A percentile compares a stretch with the other conserved stretches of the same genome.
Conservation (phyloP, 768 basidiomycete genomes). For the Pleurotus tuber-regium region DNA sequence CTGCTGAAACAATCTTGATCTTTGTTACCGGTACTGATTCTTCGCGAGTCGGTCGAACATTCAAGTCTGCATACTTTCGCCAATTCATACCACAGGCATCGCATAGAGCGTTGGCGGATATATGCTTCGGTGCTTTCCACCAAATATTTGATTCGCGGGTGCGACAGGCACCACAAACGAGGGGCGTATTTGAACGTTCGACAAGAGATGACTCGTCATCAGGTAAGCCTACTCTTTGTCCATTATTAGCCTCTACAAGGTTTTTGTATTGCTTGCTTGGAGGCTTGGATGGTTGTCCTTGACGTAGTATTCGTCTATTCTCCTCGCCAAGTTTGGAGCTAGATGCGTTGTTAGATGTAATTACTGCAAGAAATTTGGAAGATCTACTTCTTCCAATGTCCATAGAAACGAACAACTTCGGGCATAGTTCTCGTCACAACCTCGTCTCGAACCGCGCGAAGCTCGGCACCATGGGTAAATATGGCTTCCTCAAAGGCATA, state of each 20-base stretch:
- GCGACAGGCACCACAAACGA: constrained; percentile 79
- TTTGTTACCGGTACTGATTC: constrained; percentile 56
- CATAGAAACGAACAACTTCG: constrained; percentile 83
- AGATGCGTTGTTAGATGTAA: constrained; percentile 12
- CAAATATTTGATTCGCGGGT: constrained; percentile 76
- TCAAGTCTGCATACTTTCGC: constrained; percentile 92
- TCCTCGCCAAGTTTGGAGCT: constrained; percentile 72
- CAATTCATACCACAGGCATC: constrained; percentile 85
- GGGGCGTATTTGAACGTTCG: constrained; percentile 47
- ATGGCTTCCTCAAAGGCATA: constrained; percentile 79
- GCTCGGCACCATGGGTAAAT: constrained; percentile 69
- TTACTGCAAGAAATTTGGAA: constrained; percentile 1
- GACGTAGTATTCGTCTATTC: constrained; percentile 46
- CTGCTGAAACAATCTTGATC: constrained; percentile 37
- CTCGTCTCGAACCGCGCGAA: constrained; percentile 75
- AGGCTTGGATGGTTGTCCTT: constrained; percentile 35
- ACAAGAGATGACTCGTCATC: constrained; percentile 83
- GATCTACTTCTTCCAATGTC: constrained; percentile 79
- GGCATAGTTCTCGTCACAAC: constrained; percentile 64
- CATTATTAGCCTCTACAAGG: constrained; percentile 36
- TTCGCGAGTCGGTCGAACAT: constrained; percentile 69
- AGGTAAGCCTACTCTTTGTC: constrained; percentile 46
- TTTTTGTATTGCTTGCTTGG: constrained; percentile 34
- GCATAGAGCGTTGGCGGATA: constrained; percentile 77
- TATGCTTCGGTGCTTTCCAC: constrained; percentile 92